Conservation (phyloP, 1,139 yeast species). For the Kodamaea arcana region DNA sequence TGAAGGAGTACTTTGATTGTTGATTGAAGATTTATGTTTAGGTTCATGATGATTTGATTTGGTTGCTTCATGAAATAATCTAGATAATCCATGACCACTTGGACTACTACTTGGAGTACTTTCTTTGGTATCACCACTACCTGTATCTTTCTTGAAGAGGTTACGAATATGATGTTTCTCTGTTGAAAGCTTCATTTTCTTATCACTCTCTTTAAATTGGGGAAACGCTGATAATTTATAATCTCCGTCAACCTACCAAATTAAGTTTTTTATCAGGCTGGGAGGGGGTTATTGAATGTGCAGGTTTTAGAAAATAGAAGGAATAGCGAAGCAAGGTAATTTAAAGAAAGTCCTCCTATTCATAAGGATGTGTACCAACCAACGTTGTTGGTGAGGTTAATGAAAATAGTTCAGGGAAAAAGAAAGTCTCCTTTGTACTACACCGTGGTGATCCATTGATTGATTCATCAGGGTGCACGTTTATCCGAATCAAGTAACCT, state of each 20-base stretch:
- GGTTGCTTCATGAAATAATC: slow-evolving; percentile 16
- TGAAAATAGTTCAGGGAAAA: too few relatives aligned
- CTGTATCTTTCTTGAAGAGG: slow-evolving; percentile 15
- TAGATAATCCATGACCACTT: slow-evolving; percentile 24
- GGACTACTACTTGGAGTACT: slow-evolving; percentile 6
- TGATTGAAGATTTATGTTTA: background rate
- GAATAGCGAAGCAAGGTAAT: background rate
- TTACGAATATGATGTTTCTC: slow-evolving; percentile 17
- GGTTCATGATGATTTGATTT: slow-evolving; percentile 4
- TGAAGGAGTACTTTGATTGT: background rate
- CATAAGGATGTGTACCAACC: too few relatives aligned
- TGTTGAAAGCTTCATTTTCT: slow-evolving; percentile 9
- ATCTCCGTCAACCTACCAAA: background rate
- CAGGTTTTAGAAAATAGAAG: background rate
- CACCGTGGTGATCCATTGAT: background rate
- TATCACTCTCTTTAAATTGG: background rate
- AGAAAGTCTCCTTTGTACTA: background rate
- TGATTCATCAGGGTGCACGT: background rate
- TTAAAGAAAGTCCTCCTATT: too few relatives aligned
- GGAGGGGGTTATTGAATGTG: background rate
- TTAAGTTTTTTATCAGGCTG: background rate
- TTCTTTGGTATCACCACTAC: slow-evolving; percentile 4
- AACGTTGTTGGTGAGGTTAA: too few relatives aligned
- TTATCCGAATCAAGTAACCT: background rate
- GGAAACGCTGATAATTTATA: slow-evolving; percentile 1